Conservation (phyloP, 108 stramenopile species). For the Mayamaea pseudoterrestris region DNA sequence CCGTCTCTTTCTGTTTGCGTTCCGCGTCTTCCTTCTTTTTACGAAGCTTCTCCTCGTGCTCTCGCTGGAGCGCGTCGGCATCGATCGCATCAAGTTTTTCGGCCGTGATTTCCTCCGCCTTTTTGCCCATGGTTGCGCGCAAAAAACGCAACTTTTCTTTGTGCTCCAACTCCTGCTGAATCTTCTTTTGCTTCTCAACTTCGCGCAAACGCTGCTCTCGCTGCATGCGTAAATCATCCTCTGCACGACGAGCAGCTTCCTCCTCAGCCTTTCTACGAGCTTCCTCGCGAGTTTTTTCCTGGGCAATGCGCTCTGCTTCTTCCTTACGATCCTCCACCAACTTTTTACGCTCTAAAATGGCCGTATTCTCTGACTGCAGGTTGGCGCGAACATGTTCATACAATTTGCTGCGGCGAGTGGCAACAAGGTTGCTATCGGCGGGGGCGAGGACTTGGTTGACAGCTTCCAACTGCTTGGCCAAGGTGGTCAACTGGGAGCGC, state of each 20-base stretch:
- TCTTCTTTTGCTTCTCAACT: constrained; percentile 80
- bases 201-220: constrained; percentile 74
- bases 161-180: constrained; percentile 81
- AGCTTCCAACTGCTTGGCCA: constrained; percentile 51
- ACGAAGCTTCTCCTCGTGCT: constrained; percentile 71
- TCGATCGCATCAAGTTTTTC: constrained; percentile 52
- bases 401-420: constrained; percentile 21
- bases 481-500: constrained; percentile 63
- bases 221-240: constrained; percentile 71
- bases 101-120: constrained; percentile 83
- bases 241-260: constrained; percentile 72
- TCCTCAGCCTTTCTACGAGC: constrained; percentile 54
- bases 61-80: constrained; percentile 63
- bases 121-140: constrained; percentile 66
- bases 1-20: constrained; percentile 72
- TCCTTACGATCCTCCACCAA: constrained; percentile 90
- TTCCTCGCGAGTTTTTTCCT: constrained; percentile 56
- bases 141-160: constrained; percentile 69
- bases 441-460: constrained; percentile 36
- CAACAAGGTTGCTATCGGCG: constrained; percentile 20
- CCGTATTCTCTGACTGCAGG: constrained; percentile 62
- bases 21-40: constrained; percentile 90
- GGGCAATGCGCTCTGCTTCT: constrained; percentile 69
- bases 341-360: constrained; percentile 67
- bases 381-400: constrained; percentile 54